Evolutionary conservation across 192 early-diverging fungal species (phyloP).

Genomic region (Spizellomyces sp.): DNA sequence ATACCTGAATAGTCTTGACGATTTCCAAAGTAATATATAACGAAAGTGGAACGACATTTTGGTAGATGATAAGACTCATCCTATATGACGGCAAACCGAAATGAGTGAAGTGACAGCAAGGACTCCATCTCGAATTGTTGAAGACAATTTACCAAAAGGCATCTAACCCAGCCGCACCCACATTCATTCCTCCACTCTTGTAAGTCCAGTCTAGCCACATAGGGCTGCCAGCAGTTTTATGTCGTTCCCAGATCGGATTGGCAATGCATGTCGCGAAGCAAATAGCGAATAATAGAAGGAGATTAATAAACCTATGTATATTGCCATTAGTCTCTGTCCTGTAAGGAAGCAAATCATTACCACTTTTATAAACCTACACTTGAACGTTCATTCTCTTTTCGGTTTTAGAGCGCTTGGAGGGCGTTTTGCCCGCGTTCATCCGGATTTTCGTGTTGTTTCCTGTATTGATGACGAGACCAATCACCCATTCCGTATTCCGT

Average conservation of each 20-base stretch:
- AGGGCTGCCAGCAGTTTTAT: neutral
- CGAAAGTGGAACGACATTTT: conserved; percentile 96
- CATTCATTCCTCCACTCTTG: neutral
- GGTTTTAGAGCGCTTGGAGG: conserved; percentile 85
- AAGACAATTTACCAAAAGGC: conserved; percentile 35
- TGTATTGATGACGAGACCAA: conserved; percentile 82
- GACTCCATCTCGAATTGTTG: neutral
- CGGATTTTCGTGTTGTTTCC: conserved; percentile 91
- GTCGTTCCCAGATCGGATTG: conserved; percentile 39
- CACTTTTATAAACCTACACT: conserved; percentile 15
- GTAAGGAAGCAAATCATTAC: neutral
- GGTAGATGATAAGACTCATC: conserved; percentile 86
- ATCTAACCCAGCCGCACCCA: conserved; percentile 30
- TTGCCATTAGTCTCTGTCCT: neutral
- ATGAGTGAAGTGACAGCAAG: neutral
- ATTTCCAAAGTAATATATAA: conserved; percentile 92
- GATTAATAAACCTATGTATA: conserved; percentile 51
- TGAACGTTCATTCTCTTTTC: conserved; percentile 85
- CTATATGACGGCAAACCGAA: conserved; percentile 36
- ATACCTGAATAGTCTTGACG: conserved; percentile 82
- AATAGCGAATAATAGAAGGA: conserved; percentile 75
- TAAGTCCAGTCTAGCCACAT: conserved; percentile 28
- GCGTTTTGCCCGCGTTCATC: conserved; percentile 87
- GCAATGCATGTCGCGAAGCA: conserved; percentile 39
- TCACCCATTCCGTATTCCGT: conserved; percentile 88